Conservation (phyloP, 1,284 basidiomycete species). For the Ceratorhiza oryzae-sativae region DNA sequence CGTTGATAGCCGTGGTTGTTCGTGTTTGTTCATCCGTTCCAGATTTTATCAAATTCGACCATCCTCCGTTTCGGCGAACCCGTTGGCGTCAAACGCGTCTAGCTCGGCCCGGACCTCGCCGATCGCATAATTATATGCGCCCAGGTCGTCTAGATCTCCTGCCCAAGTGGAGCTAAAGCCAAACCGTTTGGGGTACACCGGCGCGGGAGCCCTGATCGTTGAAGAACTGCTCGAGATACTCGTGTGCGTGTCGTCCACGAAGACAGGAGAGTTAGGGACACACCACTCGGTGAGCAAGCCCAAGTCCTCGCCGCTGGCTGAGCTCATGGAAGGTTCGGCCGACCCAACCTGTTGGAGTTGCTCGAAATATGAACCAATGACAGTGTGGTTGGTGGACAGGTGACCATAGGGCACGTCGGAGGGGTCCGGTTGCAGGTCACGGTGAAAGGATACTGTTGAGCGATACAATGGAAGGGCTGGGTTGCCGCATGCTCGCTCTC, state of each 20-base stretch:
- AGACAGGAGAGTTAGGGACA: constrained; percentile 8
- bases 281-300: constrained; percentile 24
- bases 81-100: neutral
- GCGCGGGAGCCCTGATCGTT: neutral
- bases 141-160: constrained; percentile 9
- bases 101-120: constrained; percentile 14
- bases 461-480: constrained; percentile 12
- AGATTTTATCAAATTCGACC: constrained; percentile 8
- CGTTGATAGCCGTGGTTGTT: neutral
- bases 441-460: neutral
- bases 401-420: neutral
- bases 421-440: neutral
- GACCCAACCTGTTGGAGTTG: neutral
- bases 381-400: neutral
- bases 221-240: constrained; percentile 16
- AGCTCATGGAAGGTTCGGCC: neutral
- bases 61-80: neutral
- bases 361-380: neutral
- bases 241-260: neutral
- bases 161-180: constrained; percentile 1
- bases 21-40: constrained; percentile 3
- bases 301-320: neutral
- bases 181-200: neutral
- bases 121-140: constrained; percentile 9
- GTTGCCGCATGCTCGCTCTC: neutral